phyloP scores from a whole-genome alignment of 306 rosid genomes.

The Quercus glauca region DNA sequence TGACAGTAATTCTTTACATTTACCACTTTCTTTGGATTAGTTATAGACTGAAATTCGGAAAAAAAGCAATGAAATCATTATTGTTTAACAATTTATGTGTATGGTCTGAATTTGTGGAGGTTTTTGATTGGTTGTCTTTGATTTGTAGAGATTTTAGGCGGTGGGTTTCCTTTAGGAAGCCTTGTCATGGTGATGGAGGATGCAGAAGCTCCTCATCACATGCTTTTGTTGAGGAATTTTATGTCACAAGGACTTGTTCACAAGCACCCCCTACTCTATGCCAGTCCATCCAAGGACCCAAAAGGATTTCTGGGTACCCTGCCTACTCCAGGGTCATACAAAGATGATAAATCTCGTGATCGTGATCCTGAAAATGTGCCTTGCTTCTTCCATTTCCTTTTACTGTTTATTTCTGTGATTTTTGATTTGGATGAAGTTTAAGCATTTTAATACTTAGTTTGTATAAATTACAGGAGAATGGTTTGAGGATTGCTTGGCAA shows the following conservation, averaged over 20 bases:
- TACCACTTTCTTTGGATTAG: slow-evolving; percentile 3
- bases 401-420: background rate
- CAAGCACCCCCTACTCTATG: slow-evolving; percentile 79
- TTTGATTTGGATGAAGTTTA: slow-evolving; percentile 6
- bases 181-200: slow-evolving; percentile 91
- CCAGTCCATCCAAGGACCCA: slow-evolving; percentile 77
- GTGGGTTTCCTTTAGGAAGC: slow-evolving; percentile 85
- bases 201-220: slow-evolving; percentile 95
- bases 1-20: slow-evolving; percentile 54
- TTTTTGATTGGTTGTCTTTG: background rate
- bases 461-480: slow-evolving; percentile 57
- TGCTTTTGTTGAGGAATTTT: slow-evolving; percentile 89
- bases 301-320: slow-evolving; percentile 84
- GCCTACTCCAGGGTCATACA: slow-evolving; percentile 58
- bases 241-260: slow-evolving; percentile 91
- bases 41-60: background rate
- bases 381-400: slow-evolving; percentile 9
- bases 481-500: slow-evolving; percentile 92
- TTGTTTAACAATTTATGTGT: background rate
- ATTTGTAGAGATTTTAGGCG: slow-evolving; percentile 72
- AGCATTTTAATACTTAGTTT: slow-evolving; percentile 11
- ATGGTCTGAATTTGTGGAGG: slow-evolving; percentile 1
- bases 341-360: slow-evolving; percentile 54
- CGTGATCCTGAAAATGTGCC: slow-evolving; percentile 48
- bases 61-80: background rate